Evolutionary conservation across 257 asterid species (phyloP), one percentile per base, ranked within the genome.

Genomic region (Solanum sejunctum): DNA sequence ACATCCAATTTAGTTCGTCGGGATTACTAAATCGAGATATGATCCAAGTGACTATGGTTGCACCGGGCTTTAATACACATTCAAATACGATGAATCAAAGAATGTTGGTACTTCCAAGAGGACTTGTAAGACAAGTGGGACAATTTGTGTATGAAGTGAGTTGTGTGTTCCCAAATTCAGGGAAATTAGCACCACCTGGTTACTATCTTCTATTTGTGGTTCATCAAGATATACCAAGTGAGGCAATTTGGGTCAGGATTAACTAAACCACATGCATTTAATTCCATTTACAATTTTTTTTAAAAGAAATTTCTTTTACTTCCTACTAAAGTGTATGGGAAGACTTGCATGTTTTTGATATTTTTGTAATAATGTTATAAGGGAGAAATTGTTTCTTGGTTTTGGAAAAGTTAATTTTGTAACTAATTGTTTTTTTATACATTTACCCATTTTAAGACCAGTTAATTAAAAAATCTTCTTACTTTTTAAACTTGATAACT

Each of bases 11-110:
- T 70, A 13, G 52, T 1, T 4, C 49, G 11, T 11, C 71, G 0
- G 86, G 89, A 6, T 51, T 6, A 49, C 21, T 85, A 23, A 80
- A 81, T 8, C 39, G 81, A 11, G n/a, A 84, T 69, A 55, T 61
- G 57, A 58, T 91, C 10, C 63, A 49, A 73, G 91, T 89, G 4
- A 84, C 90, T 21, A 81, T 91, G 84, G 21, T 88, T 3, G 85
- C 91, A 47, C 93, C 92, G 0, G 23, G 92, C 1, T 91, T 89
- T 17, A 83, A 55, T 9, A 91, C 93, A 10, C 93, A 91, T 60
- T 84, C 93, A 1, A 87, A 85, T 26, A 87, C 93, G 0, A 91
- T 91, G 93, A 91, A 88, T 58, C 93, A 91, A 18, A 88, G 93
- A 70, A 45, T 89, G 5, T 11, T 89, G 67, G 64, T 70, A 6